Evolutionary conservation across 179 eudicot species (phyloP).

Genomic region (Sideroxylon spinosum): DNA sequence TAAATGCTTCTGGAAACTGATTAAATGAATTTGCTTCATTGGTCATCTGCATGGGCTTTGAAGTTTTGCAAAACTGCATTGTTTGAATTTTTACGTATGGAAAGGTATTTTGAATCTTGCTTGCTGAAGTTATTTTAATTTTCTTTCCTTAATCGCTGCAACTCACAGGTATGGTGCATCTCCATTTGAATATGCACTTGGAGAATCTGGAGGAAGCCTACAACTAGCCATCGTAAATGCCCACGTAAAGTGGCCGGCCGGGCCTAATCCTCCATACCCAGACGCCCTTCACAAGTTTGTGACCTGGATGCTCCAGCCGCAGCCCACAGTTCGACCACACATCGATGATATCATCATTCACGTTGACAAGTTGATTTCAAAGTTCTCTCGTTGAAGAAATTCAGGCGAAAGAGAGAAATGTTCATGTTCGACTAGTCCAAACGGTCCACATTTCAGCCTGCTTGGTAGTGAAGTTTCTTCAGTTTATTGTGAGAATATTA

Average conservation of each 20-base stretch:
- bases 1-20: too few relatives aligned
- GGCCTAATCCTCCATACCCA: conserved; percentile 84
- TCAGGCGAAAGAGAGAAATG: background rate
- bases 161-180: conserved; percentile 78
- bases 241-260: conserved; percentile 87
- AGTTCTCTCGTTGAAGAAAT: conserved; percentile 49
- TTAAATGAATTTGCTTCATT: too few relatives aligned
- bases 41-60: too few relatives aligned
- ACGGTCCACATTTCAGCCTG: conserved; percentile 1
- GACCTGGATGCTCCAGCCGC: conserved; percentile 99
- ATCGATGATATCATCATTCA: conserved; percentile 89
- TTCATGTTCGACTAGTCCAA: background rate
- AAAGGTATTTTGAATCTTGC: too few relatives aligned
- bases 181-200: conserved; percentile 91
- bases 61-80: too few relatives aligned
- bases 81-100: too few relatives aligned
- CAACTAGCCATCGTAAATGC: conserved; percentile 92
- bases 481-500: conserved; percentile 12
- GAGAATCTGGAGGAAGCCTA: conserved; percentile 94
- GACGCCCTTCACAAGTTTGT: conserved; percentile 92
- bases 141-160: background rate
- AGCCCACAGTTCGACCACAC: conserved; percentile 78
- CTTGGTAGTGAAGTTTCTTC: conserved; percentile 6
- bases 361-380: conserved; percentile 81
- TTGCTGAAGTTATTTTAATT: background rate